Base-by-base conservation (phyloP, 2,329 filamentous ascomycete genomes). In the Passalora sequoiae region DNA sequence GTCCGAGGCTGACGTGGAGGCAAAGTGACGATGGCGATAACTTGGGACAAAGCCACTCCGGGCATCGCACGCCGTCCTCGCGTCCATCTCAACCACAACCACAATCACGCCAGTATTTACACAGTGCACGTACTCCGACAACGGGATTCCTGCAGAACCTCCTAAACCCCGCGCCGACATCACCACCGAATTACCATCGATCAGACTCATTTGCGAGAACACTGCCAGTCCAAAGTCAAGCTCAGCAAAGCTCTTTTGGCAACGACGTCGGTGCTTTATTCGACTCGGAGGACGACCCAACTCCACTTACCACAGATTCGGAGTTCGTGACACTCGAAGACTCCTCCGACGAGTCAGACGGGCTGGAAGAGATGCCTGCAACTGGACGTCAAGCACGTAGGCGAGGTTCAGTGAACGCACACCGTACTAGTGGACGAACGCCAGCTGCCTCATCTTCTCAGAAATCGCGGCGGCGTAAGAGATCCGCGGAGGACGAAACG, bases 261-360 rank as follows among this genome's bases (percentile, higher is more conserved):
- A 15, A 29, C 21, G 27, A 15, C 10, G 19, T 25, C 29, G 32
- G 22, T 19, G n/a, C 10, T 20, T 25, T 27, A 10, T 28, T 32
- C 16, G 42, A 35, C 21, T 32, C 37, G 12, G 43, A 41, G 15
- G 13, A 24, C 37, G 43, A 24, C 17, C 19, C 33, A 21, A 24
- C 33, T 4, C 33, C 33, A 12, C 21, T 21, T 12, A 12, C 9
- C 33, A 29, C 46, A 47, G 15, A 24, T n/a, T 15, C 16, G 9
- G 53, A 51, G n/a, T 55, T 55, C 25, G 43, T 50, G 15, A 50
- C 48, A 3, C 41, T 54, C 20, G 48, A 49, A 28, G 48, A 50
- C 20, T 44, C 44, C 5, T 39, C 48, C 20, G 39, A 43, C 19
- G 38, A 47, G 15, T 27, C 42, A 21, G 20, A 40, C 13, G 33